Evolutionary conservation across 805 yeast species (phyloP).

Genomic region (Candida piceae): DNA sequence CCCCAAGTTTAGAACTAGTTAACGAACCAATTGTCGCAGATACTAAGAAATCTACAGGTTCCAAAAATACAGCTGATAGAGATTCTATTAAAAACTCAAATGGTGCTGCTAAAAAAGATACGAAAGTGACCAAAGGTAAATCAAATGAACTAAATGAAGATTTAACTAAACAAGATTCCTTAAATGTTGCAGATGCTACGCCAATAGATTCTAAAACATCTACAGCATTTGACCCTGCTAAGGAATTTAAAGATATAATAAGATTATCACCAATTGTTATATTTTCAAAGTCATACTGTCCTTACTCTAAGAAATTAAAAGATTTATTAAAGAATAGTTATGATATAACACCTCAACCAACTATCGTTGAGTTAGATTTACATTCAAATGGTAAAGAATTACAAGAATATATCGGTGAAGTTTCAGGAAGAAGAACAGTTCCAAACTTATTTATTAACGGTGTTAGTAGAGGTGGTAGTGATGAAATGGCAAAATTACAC

Average conservation of each 20-base stretch:
- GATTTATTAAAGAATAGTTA: constrained; percentile 57
- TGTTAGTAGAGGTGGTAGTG: constrained; percentile 80
- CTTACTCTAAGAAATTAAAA: constrained; percentile 71
- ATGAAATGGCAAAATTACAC: constrained; percentile 67
- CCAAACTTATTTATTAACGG: constrained; percentile 83
- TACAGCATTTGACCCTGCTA: constrained; percentile 40
- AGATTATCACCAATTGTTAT: constrained; percentile 60
- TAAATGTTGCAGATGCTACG: constrained; percentile 14
- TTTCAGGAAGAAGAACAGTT: constrained; percentile 80
- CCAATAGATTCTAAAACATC: constrained; percentile 5
- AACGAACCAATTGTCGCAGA: constrained; percentile 10
- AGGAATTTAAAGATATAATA: constrained; percentile 53
- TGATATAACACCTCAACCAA: constrained; percentile 65
- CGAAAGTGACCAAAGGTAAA: constrained; percentile 1
- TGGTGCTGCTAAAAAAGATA: constrained; percentile 2
- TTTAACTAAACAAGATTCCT: background rate
- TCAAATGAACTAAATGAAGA: background rate
- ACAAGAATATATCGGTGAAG: constrained; percentile 62
- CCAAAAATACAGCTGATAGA: background rate
- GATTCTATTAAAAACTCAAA: too few species aligned
- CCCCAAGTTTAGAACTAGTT: constrained; percentile 3
- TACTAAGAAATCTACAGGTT: constrained; percentile 3
- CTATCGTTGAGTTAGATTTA: constrained; percentile 75
- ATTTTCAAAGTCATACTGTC: constrained; percentile 63
- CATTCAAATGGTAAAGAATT: constrained; percentile 72